Percentiles rank a stretch among this genome's conserved stretches.
Conservation (phyloP, 1,284 basidiomycete genomes). For the Cryptococcus hybrid region DNA sequence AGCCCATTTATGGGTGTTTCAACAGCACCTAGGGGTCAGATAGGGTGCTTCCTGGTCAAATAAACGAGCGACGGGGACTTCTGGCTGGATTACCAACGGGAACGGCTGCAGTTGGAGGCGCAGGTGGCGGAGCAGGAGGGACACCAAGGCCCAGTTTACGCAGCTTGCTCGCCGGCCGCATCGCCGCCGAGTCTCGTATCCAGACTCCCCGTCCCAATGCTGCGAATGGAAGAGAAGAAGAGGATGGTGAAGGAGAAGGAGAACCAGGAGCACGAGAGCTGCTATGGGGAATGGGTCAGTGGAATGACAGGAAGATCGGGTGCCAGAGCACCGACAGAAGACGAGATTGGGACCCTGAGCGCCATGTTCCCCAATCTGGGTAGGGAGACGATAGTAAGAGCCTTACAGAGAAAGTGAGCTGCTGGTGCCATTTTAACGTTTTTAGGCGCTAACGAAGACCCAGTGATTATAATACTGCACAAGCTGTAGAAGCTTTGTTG, state of each 20-base stretch:
- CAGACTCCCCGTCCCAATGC: neutral
- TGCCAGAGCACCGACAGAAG: slow-evolving; percentile 65
- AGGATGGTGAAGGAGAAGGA: slow-evolving; percentile 8
- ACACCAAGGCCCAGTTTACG: neutral
- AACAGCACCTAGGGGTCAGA: slow-evolving; percentile 58
- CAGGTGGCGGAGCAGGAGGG: neutral
- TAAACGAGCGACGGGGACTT: slow-evolving; percentile 15
- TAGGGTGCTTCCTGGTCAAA: slow-evolving; percentile 60
- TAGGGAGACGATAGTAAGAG: slow-evolving; percentile 68
- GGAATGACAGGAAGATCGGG: slow-evolving; percentile 65
- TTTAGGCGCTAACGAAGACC: slow-evolving; percentile 6
- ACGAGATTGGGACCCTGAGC: slow-evolving; percentile 65
- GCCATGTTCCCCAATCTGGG: slow-evolving; percentile 79
- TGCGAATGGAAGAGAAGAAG: slow-evolving; percentile 4
- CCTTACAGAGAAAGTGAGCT: slow-evolving; percentile 64
- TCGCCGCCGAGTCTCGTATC: slow-evolving; percentile 2
- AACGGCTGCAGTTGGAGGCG: neutral
- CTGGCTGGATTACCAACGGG: neutral
- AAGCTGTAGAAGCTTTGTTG: slow-evolving; percentile 71
- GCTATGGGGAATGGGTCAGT: slow-evolving; percentile 74
- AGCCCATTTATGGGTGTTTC: slow-evolving; percentile 62
- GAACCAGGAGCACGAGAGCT: slow-evolving; percentile 48
- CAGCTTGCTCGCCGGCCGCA: slow-evolving; percentile 1
- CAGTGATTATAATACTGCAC: slow-evolving; percentile 68
- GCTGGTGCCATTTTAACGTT: no score